Evolutionary conservation across 768 basidiomycete genomes (phyloP), one percentile per base, ranked within the genome.

Genomic region (Boletus huronensis): DNA sequence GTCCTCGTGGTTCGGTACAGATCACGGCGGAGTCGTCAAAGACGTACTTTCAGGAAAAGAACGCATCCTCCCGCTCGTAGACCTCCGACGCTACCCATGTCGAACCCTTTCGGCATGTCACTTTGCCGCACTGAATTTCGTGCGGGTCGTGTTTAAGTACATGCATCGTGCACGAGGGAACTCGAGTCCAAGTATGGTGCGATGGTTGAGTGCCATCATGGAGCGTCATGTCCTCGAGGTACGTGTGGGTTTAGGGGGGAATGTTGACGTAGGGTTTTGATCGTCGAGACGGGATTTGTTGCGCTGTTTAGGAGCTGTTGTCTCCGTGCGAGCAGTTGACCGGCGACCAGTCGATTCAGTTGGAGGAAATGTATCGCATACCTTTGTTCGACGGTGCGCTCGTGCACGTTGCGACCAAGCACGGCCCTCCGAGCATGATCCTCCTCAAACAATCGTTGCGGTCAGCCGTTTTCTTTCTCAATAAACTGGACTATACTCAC

Each of bases 41-140:
- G 67, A 70, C 14, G 60, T 67, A 6, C 58, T 67, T 2, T 54
- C 67, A 8, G 73, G 72, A 19, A 71, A 72, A 53, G 74, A 74
- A 50, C 64, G 71, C 38, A 72, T 83, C 34, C 69, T 80, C 44
- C 78, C 77, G 3, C 72, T 79, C 56, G 62, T 58, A 6, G 77
- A 80, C 16, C 70, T 75, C 17, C 77, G 81, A 44, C 79, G 82
- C 40, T 82, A 82, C 40, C 64, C 68, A 36, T 72, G 74, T 34
- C 53, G 39, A 35, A 60, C 59, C 25, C 50, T 48, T 9, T 77
- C 83, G 14, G 75, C 82, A 3, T 87, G 84, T 57, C 83, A 83
- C 13, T 73, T 88, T 42, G 83, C 85, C 9, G 80, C 81, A 3
- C 60, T 87, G 59, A 86, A 85, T 58, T 85, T 83, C 52, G 81